These are phyloP conservation scores for Ophiocordyceps camponoti-saundersi DNA, from an alignment of 2,329 filamentous ascomycete genomes.

Conservation along the genomic window DNA sequence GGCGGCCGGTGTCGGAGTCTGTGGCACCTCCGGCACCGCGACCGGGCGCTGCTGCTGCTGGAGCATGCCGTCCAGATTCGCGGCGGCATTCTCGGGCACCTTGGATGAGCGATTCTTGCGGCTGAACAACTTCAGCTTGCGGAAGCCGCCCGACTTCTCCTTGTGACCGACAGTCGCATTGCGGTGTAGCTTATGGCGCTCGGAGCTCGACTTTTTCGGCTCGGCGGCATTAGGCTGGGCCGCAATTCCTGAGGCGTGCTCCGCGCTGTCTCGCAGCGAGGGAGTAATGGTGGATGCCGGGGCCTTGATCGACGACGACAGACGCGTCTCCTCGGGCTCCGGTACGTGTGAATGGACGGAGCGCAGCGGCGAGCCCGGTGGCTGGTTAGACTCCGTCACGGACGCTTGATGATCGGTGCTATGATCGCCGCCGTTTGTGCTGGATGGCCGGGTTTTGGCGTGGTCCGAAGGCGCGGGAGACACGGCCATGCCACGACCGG, in stretches of 20 bases:
- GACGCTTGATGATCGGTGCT: conserved; percentile 23
- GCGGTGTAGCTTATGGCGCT: conserved; percentile 38
- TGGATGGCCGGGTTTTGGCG: conserved; percentile 8
- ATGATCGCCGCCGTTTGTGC: conserved; percentile 2
- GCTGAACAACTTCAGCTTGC: conserved; percentile 51
- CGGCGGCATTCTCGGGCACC: conserved; percentile 33
- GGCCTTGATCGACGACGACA: conserved; percentile 1
- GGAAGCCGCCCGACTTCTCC: conserved; percentile 34
- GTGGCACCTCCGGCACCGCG: conserved; percentile 8
- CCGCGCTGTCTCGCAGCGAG: conserved; percentile 1
- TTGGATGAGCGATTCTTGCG: conserved; percentile 45
- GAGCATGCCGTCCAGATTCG: conserved; percentile 34
- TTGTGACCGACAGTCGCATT: conserved; percentile 12
- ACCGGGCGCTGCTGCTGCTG: conserved; percentile 18
- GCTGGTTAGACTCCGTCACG: conserved; percentile 16
- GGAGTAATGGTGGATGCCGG: not conserved
- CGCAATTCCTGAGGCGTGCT: not conserved
- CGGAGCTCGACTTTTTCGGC: conserved; percentile 1
- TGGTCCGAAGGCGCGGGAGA: conserved; percentile 18
- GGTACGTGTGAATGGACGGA: not conserved
- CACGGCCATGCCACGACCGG: conserved; percentile 45
- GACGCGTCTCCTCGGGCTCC: not conserved
- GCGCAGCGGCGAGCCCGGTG: not conserved
- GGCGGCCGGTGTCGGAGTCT: conserved; percentile 10
- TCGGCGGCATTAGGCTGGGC: conserved; percentile 2